phyloP scores from a whole-genome alignment of 805 yeast genomes.

The Hanseniaspora osmophila region DNA sequence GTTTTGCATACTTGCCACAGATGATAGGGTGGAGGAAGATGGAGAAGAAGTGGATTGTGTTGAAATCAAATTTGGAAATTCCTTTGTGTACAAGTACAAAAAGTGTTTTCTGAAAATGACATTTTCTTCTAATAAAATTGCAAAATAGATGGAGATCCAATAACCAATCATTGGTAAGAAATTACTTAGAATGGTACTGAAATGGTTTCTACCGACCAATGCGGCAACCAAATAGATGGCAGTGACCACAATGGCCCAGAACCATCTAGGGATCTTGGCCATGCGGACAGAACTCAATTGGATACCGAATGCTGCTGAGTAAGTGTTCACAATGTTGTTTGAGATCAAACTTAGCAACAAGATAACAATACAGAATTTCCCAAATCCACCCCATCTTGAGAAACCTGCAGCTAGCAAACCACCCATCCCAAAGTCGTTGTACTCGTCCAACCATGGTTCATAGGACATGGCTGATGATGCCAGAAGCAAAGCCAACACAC shows the following conservation, averaged over 20 bases:
- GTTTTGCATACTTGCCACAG: neutral
- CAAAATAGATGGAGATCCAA: slow-evolving; percentile 74
- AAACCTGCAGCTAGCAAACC: slow-evolving; percentile 57
- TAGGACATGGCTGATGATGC: slow-evolving; percentile 51
- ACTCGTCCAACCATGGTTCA: slow-evolving; percentile 43
- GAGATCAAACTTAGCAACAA: slow-evolving; percentile 65
- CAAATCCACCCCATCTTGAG: slow-evolving; percentile 62
- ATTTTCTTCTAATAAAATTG: slow-evolving; percentile 61
- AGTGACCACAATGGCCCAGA: slow-evolving; percentile 53
- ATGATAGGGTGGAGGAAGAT: slow-evolving; percentile 1
- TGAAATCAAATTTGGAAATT: slow-evolving; percentile 18
- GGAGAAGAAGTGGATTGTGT: slow-evolving; percentile 4
- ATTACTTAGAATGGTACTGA: slow-evolving; percentile 59
- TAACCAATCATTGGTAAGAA: slow-evolving; percentile 86
- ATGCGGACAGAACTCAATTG: slow-evolving; percentile 45
- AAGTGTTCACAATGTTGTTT: slow-evolving; percentile 68
- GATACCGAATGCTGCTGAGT: slow-evolving; percentile 68
- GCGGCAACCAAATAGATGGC: slow-evolving; percentile 55
- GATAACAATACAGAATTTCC: slow-evolving; percentile 58
- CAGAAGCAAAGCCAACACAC: slow-evolving; percentile 54
- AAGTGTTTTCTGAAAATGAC: slow-evolving; percentile 44
- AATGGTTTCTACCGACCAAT: slow-evolving; percentile 59
- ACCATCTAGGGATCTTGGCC: slow-evolving; percentile 63
- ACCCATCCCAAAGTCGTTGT: slow-evolving; percentile 52
- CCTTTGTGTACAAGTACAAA: slow-evolving; percentile 30